phyloP scores from a whole-genome alignment of 495 filamentous ascomycete species.

The Penicillium ochrochloron region DNA sequence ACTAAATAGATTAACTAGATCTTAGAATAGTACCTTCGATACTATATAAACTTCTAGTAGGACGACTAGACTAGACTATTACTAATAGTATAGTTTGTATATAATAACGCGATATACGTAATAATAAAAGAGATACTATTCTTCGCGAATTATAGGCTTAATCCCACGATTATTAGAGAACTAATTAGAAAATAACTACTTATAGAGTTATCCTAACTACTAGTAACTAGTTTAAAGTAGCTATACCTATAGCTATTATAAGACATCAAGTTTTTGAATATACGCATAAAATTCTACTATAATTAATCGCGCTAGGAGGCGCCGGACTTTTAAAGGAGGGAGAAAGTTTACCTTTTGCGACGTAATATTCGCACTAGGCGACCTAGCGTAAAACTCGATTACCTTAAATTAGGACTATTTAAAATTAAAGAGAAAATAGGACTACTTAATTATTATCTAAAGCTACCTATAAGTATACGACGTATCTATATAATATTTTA shows the following conservation, averaged over 20 bases:
- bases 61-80: slow-evolving; percentile 34
- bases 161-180: slow-evolving; percentile 9
- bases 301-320: not conserved
- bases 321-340: not conserved
- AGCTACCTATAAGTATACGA: slow-evolving; percentile 11
- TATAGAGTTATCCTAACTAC: not conserved
- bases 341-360: slow-evolving; percentile 13
- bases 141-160: slow-evolving; percentile 22
- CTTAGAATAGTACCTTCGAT: not conserved
- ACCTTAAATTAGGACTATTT: slow-evolving; percentile 17
- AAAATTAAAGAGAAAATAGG: slow-evolving; percentile 17
- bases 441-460: slow-evolving; percentile 18
- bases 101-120: slow-evolving; percentile 21
- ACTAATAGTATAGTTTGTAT: slow-evolving; percentile 31
- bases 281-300: slow-evolving; percentile 10
- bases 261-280: not conserved
- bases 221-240: not conserved
- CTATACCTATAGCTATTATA: not conserved
- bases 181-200: not conserved
- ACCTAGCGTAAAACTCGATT: slow-evolving; percentile 17
- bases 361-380: slow-evolving; percentile 6
- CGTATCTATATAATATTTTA: slow-evolving; percentile 15
- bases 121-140: slow-evolving; percentile 21
- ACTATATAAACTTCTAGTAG: slow-evolving; percentile 28
- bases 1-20: not conserved